Evolutionary conservation across 306 rosid species (phyloP).

Genomic region (Citrullus colocynthis): DNA sequence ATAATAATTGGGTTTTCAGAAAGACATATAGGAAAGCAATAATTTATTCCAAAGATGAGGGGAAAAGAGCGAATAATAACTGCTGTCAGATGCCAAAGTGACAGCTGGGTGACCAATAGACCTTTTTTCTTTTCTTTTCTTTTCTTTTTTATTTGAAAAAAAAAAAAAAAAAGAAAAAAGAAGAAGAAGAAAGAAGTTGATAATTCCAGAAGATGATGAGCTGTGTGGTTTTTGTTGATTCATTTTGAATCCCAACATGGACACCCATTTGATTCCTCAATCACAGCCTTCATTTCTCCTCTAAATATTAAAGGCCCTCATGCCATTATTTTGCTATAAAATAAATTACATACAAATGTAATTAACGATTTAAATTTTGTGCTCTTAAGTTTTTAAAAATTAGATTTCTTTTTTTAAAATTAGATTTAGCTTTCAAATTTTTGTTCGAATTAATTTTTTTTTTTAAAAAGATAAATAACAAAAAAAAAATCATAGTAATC

Average conservation of each 20-base stretch:
- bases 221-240: background rate
- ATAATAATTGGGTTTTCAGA: background rate
- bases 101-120: background rate
- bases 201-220: background rate
- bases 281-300: background rate
- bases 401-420: no score
- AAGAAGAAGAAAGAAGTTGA: background rate
- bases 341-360: no score
- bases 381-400: no score
- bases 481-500: no score
- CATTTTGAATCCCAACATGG: background rate
- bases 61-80: background rate
- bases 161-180: no score
- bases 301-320: background rate
- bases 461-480: no score
- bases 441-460: no score
- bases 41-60: background rate
- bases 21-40: background rate
- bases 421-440: no score
- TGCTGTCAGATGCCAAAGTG: conserved; percentile 4
- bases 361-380: no score
- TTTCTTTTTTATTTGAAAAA: no score
- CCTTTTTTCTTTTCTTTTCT: background rate
- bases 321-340: background rate
- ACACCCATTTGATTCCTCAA: background rate